phyloP scores from a whole-genome alignment of 169 alveolate species.

The Plasmodium coatneyi region DNA sequence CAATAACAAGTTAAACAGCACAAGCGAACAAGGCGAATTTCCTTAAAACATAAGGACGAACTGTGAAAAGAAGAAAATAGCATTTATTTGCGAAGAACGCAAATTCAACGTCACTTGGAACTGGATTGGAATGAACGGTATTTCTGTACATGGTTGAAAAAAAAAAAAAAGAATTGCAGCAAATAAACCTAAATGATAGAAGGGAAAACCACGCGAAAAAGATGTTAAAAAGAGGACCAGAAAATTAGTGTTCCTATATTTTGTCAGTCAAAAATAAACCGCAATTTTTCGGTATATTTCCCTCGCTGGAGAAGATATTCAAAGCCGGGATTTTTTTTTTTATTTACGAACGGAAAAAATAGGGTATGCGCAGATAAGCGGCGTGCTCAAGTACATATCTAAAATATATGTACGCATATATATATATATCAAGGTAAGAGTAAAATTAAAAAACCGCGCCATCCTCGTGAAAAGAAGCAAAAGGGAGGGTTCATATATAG shows the following conservation, averaged over 20 bases:
- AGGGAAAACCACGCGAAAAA: not conserved
- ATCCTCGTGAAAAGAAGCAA: not conserved
- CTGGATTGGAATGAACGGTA: too few relatives aligned
- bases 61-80: not conserved
- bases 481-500: not conserved
- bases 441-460: not conserved
- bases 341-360: not conserved
- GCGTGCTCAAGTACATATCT: not conserved
- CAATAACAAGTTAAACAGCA: not conserved
- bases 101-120: not conserved
- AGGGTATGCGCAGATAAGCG: not conserved
- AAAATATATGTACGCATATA: not conserved
- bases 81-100: not conserved
- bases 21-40: not conserved
- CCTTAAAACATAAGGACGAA: not conserved
- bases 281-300: not conserved
- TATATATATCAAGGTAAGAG: not conserved
- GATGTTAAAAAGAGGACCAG: not conserved
- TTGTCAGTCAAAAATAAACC: not conserved
- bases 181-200: not conserved
- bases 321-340: not conserved
- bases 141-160: not conserved
- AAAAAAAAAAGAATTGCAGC: not conserved
- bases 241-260: not conserved
- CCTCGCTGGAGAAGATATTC: not conserved